Evolutionary conservation across 306 rosid genomes (phyloP).

Genomic region (Pyrus betulifolia): DNA sequence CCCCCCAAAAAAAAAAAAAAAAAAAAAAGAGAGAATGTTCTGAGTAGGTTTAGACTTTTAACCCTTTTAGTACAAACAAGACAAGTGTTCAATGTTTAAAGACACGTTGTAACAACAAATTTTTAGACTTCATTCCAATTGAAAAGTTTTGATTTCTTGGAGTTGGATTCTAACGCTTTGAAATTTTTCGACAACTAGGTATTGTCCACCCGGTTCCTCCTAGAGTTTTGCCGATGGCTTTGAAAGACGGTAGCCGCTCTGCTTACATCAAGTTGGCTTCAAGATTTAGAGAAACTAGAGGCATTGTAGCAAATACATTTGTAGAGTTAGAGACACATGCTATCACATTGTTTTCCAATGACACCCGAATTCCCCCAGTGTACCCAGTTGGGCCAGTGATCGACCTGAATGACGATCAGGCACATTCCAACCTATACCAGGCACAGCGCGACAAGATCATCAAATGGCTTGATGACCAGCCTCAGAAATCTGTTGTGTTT

Average conservation of each 20-base stretch:
- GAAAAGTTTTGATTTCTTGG: background rate
- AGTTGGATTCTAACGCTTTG: background rate
- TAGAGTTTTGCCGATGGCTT: slow-evolving; percentile 30
- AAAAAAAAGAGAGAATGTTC: too few relatives aligned
- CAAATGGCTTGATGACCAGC: slow-evolving; percentile 53
- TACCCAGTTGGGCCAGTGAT: slow-evolving; percentile 57
- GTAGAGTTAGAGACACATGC: slow-evolving; percentile 34
- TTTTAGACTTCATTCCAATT: too few relatives aligned
- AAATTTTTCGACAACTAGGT: background rate
- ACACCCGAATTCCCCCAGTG: slow-evolving; percentile 34
- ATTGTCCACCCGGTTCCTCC: slow-evolving; percentile 29
- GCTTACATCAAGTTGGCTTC: slow-evolving; percentile 26
- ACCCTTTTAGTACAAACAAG: too few relatives aligned
- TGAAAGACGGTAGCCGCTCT: slow-evolving; percentile 39
- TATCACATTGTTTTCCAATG: slow-evolving; percentile 19
- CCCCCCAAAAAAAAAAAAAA: too few relatives aligned
- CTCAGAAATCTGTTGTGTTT: slow-evolving; percentile 38
- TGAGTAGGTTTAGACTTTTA: too few relatives aligned
- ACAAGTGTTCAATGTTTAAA: too few relatives aligned
- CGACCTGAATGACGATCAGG: slow-evolving; percentile 21
- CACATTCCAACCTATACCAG: slow-evolving; percentile 23
- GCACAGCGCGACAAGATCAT: slow-evolving; percentile 28
- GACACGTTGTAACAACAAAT: too few relatives aligned
- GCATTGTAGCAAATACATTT: slow-evolving; percentile 52
- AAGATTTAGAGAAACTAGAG: slow-evolving; percentile 36